Base-by-base conservation (phyloP, 23 red algal genomes). In the Cyanidioschyzon merolae region DNA sequence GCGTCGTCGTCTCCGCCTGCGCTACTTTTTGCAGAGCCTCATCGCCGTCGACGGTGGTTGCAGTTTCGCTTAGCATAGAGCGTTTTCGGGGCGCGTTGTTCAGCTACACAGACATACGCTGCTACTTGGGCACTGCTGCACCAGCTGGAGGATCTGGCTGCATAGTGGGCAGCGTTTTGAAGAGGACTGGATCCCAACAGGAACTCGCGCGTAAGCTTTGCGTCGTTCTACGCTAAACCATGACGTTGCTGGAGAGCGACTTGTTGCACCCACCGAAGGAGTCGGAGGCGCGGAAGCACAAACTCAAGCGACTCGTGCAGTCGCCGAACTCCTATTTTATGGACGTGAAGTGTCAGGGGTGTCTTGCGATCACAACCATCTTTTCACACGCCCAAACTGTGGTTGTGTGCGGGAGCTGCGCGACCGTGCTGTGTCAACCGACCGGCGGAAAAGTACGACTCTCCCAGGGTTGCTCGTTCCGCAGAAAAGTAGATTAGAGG, bases 271-370 rank as follows among this genome's bases (percentile, higher is more conserved):
- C 93, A 27, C 81, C 87, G 80, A 88, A 67, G n/a, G 84, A 79
- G n/a, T 76, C 82, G n/a, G 93, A 97, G 76, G 39, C 71, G 68
- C 37, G 78, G 41, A 97, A 97, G 50, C 88, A 97, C 82, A 97
- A 97, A 85, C 51, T 97, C 7, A 90, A 90, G 80, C 83, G 93
- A 39, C 79, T 97, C 39, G 83, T 97, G 39, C 93, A 90, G 57
- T 82, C 85, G 39, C 93, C 93, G 67, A 97, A 98, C 76, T 98
- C 94, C 35, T 90, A 80, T 76, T 91, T 98, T 50, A 85, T 98
- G 94, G 94, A 98, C 59, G 88, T 98, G 12, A 98, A 91, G 82
- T 98, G 94, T 59, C 94, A 85, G 7, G 94, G 94, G 0, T 98
- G 94, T 79, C 90, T 86, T 26, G 83, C 87, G 17, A 90, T 96